Percentiles rank a stretch among this genome's conserved stretches.
Evolutionary conservation across 768 basidiomycete species (phyloP).

Genomic region (Gyrodon lividus): DNA sequence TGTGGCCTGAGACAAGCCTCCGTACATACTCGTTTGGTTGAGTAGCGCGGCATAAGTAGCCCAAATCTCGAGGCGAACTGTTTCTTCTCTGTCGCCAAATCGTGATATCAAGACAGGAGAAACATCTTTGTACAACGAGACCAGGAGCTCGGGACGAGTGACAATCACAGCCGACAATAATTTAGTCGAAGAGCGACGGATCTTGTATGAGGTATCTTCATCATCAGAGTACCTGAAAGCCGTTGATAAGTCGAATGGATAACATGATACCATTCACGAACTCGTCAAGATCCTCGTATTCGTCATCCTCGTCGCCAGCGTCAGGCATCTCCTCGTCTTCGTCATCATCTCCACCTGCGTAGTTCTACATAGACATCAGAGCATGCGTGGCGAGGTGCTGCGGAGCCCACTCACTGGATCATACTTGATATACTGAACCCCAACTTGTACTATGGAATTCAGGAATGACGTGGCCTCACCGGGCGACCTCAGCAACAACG

Average conservation of each 20-base stretch:
- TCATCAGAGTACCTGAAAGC: conserved; percentile 86
- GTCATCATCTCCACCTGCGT: conserved; percentile 68
- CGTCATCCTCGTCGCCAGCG: conserved; percentile 69
- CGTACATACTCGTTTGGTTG: conserved; percentile 81
- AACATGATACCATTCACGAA: conserved; percentile 34
- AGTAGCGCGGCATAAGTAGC: conserved; percentile 79
- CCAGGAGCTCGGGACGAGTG: conserved; percentile 86
- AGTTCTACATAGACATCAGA: conserved; percentile 53
- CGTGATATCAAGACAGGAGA: conserved; percentile 88
- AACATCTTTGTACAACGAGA: conserved; percentile 76
- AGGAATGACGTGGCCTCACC: conserved; percentile 77
- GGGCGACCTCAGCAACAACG: conserved; percentile 79
- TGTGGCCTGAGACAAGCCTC: conserved; percentile 54
- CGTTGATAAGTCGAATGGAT: neutral
- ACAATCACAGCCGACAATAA: conserved; percentile 80
- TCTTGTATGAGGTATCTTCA: conserved; percentile 97
- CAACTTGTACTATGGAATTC: conserved; percentile 63
- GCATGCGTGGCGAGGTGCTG: neutral
- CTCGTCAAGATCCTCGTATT: conserved; percentile 81
- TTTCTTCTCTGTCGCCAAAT: conserved; percentile 93
- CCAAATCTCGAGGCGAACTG: conserved; percentile 91
- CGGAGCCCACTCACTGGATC: conserved; percentile 64
- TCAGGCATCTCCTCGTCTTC: conserved; percentile 62
- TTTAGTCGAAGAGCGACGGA: conserved; percentile 91
- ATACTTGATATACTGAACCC: conserved; percentile 80